These are phyloP conservation scores for Nicotiana tomentosiformis DNA, from an alignment of 257 asterid species.

Conservation along the genomic window DNA sequence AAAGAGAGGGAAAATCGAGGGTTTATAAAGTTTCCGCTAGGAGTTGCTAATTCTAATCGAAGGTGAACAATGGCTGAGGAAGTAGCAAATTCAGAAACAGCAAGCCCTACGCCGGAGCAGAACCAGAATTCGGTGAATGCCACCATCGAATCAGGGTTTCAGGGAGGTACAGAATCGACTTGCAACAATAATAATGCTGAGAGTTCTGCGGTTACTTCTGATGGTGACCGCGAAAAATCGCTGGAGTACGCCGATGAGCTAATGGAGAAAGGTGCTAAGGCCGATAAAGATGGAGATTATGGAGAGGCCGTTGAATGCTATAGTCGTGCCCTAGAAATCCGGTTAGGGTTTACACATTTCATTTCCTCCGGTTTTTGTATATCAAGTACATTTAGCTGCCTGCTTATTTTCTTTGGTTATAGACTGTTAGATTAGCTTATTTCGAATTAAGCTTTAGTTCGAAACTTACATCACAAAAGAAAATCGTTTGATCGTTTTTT, in stretches of 20 bases:
- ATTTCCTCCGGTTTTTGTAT: neutral
- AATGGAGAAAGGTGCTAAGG: constrained; percentile 54
- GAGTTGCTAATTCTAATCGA: constrained; percentile 11
- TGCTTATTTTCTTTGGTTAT: neutral
- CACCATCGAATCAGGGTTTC: constrained; percentile 34
- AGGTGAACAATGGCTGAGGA: constrained; percentile 50
- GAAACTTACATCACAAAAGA: neutral
- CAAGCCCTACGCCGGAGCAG: constrained; percentile 20
- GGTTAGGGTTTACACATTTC: constrained; percentile 31
- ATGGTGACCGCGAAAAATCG: constrained; percentile 39
- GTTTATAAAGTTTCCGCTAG: neutral
- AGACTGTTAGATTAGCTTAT: neutral
- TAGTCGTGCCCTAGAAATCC: constrained; percentile 95
- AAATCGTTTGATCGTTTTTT: neutral
- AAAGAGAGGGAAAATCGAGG: constrained; percentile 7
- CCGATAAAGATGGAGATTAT: constrained; percentile 61
- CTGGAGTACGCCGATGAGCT: constrained; percentile 61
- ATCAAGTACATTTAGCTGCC: neutral
- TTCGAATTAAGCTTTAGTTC: neutral
- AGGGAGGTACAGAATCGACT: constrained; percentile 47
- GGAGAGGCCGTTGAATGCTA: constrained; percentile 79
- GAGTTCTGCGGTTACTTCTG: constrained; percentile 33
- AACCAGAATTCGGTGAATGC: constrained; percentile 64
- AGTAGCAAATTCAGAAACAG: constrained; percentile 26
- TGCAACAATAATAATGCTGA: constrained; percentile 40